Conservation (phyloP, 2,329 filamentous ascomycete species). For the Botrytis galanthina region DNA sequence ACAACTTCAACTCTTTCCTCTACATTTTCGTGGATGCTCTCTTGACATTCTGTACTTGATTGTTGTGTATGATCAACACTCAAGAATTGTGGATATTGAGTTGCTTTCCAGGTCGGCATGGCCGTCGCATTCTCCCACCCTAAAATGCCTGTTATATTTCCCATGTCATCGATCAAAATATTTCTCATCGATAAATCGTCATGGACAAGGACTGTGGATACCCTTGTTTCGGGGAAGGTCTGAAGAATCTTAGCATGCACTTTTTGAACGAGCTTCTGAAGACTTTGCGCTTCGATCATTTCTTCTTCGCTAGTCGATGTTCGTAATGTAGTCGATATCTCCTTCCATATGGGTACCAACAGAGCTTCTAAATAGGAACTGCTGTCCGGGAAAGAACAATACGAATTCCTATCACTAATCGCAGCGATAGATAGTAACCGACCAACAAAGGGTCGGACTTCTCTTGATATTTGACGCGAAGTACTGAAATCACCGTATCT, state of each 20-base stretch:
- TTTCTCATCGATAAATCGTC: constrained; percentile 8
- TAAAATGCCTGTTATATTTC: neutral
- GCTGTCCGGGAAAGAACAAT: neutral
- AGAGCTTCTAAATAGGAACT: neutral
- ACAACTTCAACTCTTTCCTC: neutral
- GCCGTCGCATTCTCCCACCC: neutral
- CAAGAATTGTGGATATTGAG: neutral
- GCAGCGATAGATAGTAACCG: neutral
- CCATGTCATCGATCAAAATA: neutral
- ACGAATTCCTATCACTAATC: neutral
- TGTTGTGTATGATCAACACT: neutral
- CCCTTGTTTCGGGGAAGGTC: neutral
- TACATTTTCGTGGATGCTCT: neutral
- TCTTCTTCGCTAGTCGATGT: neutral
- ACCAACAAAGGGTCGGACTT: neutral
- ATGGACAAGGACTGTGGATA: neutral
- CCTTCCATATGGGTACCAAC: neutral
- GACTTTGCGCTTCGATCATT: neutral
- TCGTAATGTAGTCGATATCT: neutral
- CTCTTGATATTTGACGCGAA: neutral
- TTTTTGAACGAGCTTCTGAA: constrained; percentile 1
- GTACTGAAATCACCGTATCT: neutral
- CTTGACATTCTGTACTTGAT: neutral
- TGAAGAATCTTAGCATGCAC: neutral
- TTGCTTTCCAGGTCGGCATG: neutral